Conservation (phyloP, 371 early-diverging fungal species). For the Mucor piriformis region DNA sequence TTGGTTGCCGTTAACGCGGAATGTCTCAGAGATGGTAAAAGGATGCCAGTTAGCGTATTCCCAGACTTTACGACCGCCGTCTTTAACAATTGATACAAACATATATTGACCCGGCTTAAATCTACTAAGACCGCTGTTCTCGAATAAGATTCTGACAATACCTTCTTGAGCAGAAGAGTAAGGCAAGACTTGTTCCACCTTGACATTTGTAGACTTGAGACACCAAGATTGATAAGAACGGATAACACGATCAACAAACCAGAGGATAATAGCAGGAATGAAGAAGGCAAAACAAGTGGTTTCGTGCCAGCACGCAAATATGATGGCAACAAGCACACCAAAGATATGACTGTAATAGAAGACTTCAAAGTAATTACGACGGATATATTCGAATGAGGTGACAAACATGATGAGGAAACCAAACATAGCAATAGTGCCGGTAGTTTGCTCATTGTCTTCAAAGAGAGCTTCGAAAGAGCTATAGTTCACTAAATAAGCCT, state of each 20-base stretch:
- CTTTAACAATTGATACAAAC: slow-evolving; percentile 36
- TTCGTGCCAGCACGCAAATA: slow-evolving; percentile 46
- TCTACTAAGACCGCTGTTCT: slow-evolving; percentile 22
- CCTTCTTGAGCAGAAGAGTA: slow-evolving; percentile 32
- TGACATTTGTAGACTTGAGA: slow-evolving; percentile 19
- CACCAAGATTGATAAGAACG: slow-evolving; percentile 50
- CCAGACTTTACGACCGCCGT: slow-evolving; percentile 21
- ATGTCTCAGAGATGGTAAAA: slow-evolving; percentile 45
- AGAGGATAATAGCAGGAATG: slow-evolving; percentile 42
- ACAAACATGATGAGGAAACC: slow-evolving; percentile 44
- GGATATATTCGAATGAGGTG: slow-evolving; percentile 45
- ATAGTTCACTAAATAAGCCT: neutral
- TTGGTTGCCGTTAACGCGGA: slow-evolving; percentile 11
- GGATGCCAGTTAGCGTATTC: slow-evolving; percentile 50
- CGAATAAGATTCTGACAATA: slow-evolving; percentile 44
- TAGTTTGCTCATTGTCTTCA: slow-evolving; percentile 35
- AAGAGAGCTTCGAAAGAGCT: slow-evolving; percentile 29
- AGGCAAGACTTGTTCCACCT: slow-evolving; percentile 26
- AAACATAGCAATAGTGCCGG: slow-evolving; percentile 46
- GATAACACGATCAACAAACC: slow-evolving; percentile 42
- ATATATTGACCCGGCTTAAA: slow-evolving; percentile 53
- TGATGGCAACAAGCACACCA: slow-evolving; percentile 38
- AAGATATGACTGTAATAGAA: slow-evolving; percentile 48
- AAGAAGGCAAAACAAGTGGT: slow-evolving; percentile 43
- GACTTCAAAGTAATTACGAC: slow-evolving; percentile 46